Conservation (phyloP, 176 grass and related monocot species). For the Alopecurus myosuroides region DNA sequence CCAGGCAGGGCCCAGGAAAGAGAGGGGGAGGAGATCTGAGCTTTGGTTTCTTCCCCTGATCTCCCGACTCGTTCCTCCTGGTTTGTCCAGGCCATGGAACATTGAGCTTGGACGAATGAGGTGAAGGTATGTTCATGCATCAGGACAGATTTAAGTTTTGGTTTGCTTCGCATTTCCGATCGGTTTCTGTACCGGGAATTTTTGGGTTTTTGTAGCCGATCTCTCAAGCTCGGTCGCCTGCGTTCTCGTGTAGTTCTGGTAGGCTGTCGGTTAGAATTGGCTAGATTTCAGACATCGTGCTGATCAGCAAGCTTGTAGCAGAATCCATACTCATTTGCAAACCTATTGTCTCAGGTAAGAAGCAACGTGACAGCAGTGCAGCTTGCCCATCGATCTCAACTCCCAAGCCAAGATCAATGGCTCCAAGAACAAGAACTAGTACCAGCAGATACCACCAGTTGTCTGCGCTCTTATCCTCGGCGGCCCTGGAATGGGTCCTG, state of each 20-base stretch:
- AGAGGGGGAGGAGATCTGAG: constrained; percentile 24
- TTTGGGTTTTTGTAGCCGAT: background rate
- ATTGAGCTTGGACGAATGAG: background rate
- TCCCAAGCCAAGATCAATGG: constrained; percentile 21
- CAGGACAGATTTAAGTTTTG: background rate
- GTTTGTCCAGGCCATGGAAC: background rate
- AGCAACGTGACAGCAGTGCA: background rate
- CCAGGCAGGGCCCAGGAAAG: background rate
- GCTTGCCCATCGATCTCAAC: background rate
- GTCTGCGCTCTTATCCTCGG: constrained; percentile 42
- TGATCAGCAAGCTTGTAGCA: background rate
- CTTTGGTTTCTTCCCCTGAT: constrained; percentile 35
- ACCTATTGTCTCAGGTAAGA: background rate
- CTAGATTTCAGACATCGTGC: too few relatives aligned
- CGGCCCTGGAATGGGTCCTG: constrained; percentile 57
- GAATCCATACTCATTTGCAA: background rate
- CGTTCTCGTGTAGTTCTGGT: too few relatives aligned
- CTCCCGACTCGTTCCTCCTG: background rate
- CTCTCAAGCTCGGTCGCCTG: too few relatives aligned
- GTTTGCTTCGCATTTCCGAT: constrained; percentile 12
- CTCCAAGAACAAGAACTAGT: constrained; percentile 16
- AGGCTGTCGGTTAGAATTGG: too few relatives aligned
- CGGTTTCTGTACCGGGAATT: background rate
- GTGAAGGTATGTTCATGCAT: constrained; percentile 26
- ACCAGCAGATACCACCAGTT: constrained; percentile 19